A percentile compares a stretch with the other conserved stretches of the same genome.
Conservation (phyloP, 768 basidiomycete species). For the Gloeopeniophorella convolvens region DNA sequence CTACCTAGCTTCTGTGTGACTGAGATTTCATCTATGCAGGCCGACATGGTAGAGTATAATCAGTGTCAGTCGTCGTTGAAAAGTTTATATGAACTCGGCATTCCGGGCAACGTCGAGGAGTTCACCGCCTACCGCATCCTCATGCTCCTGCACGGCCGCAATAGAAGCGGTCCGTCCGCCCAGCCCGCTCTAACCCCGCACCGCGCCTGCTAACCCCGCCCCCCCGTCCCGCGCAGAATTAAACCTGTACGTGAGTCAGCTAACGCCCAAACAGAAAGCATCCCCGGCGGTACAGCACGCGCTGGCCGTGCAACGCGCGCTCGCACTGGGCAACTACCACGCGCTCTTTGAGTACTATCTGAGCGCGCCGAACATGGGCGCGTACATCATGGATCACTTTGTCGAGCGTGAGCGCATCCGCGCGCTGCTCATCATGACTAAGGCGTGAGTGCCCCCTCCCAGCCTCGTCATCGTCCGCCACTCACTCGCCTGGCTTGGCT, state of each 20-base stretch:
- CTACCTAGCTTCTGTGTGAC: not conserved
- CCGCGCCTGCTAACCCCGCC: no score
- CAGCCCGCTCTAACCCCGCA: no score
- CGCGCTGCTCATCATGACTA: slow-evolving; percentile 84
- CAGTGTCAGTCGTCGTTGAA: slow-evolving; percentile 92
- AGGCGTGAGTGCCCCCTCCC: slow-evolving; percentile 60
- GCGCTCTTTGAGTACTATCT: slow-evolving; percentile 80
- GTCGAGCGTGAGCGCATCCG: slow-evolving; percentile 84
- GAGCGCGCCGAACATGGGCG: slow-evolving; percentile 92
- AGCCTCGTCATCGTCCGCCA: slow-evolving; percentile 2
- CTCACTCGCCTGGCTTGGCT: not conserved
- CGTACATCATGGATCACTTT: slow-evolving; percentile 99
- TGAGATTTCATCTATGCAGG: slow-evolving; percentile 39
- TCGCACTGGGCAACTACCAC: slow-evolving; percentile 93
- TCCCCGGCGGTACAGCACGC: slow-evolving; percentile 81
- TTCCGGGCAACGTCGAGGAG: slow-evolving; percentile 89
- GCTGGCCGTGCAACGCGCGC: slow-evolving; percentile 78
- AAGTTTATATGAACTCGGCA: slow-evolving; percentile 86
- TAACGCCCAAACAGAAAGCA: slow-evolving; percentile 87
- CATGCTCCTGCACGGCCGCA: slow-evolving; percentile 90
- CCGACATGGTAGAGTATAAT: slow-evolving; percentile 98
- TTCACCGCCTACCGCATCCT: slow-evolving; percentile 97
- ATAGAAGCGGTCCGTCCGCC: slow-evolving; percentile 82
- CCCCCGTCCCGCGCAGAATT: slow-evolving; percentile 52
- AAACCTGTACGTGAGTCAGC: slow-evolving; percentile 95